Base-by-base conservation (phyloP, 2,329 filamentous ascomycete species). In the Neonectria neomacrospora region DNA sequence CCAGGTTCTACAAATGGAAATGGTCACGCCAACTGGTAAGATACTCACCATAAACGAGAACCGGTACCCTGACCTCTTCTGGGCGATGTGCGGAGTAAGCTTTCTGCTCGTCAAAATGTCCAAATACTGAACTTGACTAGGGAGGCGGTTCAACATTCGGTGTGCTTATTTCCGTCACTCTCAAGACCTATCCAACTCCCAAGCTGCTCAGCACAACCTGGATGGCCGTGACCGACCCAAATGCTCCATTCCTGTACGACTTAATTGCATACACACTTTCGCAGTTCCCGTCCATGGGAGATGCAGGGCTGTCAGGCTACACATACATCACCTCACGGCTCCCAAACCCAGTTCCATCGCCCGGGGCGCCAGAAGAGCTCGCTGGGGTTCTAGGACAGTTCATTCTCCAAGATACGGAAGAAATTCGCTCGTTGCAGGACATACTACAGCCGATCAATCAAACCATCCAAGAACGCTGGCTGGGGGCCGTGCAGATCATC, bases 61-160 rank as follows among this genome's bases (percentile, higher is more conserved):
- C 11, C 78, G 84, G 41, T 81, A 90, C 58, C 61, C 76, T 0
- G 87, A 90, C 57, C 75, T 91, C 1, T 90, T 89, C 73, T 91
- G 88, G 88, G 88, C 88, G 0, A 79, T 90, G 65, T 77, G 85
- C 61, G 87, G 88, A 9, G 82, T 86, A 75, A 75, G 81, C 78
- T 0, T 9, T 5, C 0, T 3, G 2, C 26, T 12, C n/a, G 23
- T 14, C 16, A 5, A n/a, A 0, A 47, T 9, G 10, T 34, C 9
- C 14, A n/a, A 16, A 2, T n/a, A 1, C 41, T 67, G 2, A 70
- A 9, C 1, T 1, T 1, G 26, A 0, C 0, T 3, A 85, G 83
- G 86, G 86, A 6, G 86, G 87, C 3, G 86, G 85, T 2, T 85
- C 83, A 20, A 90, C 86, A 0, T 91, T 88, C 70, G 88, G 86